Conservation (phyloP, 345 rosid species). For the Clausena lansium region DNA sequence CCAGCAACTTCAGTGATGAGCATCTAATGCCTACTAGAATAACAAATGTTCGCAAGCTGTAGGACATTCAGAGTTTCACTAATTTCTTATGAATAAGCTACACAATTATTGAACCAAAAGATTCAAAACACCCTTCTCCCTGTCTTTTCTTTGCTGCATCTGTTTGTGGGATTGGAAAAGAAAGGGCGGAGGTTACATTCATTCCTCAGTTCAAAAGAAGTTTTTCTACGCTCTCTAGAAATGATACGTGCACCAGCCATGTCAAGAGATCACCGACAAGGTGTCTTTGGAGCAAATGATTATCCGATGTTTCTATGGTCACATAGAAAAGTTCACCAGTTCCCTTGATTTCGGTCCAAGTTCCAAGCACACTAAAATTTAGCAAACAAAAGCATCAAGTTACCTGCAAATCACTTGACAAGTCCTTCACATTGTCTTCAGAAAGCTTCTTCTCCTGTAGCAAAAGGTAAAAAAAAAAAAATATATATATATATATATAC, state of each 20-base stretch:
- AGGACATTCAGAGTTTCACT: background rate
- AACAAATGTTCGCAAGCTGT: background rate
- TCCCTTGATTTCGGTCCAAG: background rate
- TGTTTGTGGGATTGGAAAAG: background rate
- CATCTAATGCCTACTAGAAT: background rate
- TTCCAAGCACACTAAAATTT: too few species aligned
- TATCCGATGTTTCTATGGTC: background rate
- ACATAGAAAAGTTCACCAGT: background rate
- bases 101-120: background rate
- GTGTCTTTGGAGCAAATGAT: background rate
- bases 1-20: background rate
- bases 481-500: too few species aligned
- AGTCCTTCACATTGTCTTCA: conserved; percentile 93
- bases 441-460: conserved; percentile 91
- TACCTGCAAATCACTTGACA: conserved; percentile 90
- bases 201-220: background rate
- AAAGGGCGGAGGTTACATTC: background rate
- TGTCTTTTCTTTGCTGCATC: background rate
- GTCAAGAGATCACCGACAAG: background rate
- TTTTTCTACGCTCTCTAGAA: background rate
- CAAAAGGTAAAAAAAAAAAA: background rate
- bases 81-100: background rate
- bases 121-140: background rate
- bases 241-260: background rate
- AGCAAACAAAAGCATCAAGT: conserved; percentile 2